A percentile compares a stretch with the other conserved stretches of the same genome.
Evolutionary conservation across 257 asterid genomes (phyloP).

Genomic region (Lycium ferocissimum): DNA sequence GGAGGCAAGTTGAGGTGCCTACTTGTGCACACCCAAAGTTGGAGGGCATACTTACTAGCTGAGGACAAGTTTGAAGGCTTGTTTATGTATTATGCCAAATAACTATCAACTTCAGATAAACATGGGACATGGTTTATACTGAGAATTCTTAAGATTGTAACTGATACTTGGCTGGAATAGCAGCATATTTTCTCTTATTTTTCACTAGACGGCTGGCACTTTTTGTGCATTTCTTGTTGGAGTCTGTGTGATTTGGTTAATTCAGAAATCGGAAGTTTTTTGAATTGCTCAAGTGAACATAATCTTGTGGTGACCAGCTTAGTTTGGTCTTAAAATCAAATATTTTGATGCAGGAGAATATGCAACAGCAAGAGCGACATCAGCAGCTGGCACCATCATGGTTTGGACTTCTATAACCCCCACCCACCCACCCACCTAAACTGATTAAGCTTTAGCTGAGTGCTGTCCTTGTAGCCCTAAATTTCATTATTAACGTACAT

Average conservation of each 20-base stretch:
- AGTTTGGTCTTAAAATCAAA: background rate
- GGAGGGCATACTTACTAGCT: too few relatives aligned
- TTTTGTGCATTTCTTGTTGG: background rate
- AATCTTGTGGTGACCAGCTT: background rate
- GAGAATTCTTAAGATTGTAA: background rate
- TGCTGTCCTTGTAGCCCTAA: background rate
- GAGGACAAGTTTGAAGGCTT: too few relatives aligned
- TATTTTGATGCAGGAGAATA: slow-evolving; percentile 68
- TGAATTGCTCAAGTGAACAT: background rate
- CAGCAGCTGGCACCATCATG: slow-evolving; percentile 88
- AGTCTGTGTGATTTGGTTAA: slow-evolving; percentile 5
- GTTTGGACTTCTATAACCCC: slow-evolving; percentile 43
- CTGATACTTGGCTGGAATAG: slow-evolving; percentile 6
- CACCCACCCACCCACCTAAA: background rate
- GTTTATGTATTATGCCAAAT: background rate
- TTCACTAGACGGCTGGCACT: background rate
- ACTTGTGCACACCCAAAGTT: too few relatives aligned
- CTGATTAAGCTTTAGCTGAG: background rate
- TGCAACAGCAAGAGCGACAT: slow-evolving; percentile 80
- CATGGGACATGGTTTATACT: background rate
- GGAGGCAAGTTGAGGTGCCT: too few relatives aligned
- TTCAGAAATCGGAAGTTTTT: slow-evolving; percentile 2
- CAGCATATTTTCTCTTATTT: slow-evolving; percentile 2
- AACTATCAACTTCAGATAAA: background rate
- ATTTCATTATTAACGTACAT: background rate